phyloP scores from a whole-genome alignment of 2,329 filamentous ascomycete species.

The Colletotrichum scovillei region DNA sequence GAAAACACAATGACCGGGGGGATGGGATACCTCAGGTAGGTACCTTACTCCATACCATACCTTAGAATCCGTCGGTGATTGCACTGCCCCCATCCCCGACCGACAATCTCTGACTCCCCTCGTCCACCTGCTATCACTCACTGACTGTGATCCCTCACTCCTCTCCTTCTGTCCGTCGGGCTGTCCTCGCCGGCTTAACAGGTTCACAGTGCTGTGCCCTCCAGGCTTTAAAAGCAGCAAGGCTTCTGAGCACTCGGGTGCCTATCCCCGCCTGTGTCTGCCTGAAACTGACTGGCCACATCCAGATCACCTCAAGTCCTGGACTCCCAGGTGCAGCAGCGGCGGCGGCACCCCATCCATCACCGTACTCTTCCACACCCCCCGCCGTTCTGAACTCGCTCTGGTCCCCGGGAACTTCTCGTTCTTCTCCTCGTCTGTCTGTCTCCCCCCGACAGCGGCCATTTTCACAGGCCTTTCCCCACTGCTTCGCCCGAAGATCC shows the following conservation, averaged over 20 bases:
- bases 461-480: slow-evolving; percentile 14
- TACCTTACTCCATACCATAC: too few relatives aligned
- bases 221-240: slow-evolving; percentile 26
- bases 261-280: slow-evolving; percentile 23
- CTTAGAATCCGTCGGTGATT: background rate
- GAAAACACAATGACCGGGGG: slow-evolving; percentile 11
- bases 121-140: too few relatives aligned
- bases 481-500: slow-evolving; percentile 1
- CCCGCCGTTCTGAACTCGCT: background rate
- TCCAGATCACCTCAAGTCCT: background rate
- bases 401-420: slow-evolving; percentile 1
- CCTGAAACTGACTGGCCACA: slow-evolving; percentile 11
- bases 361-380: background rate
- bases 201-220: background rate
- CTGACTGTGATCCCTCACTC: background rate
- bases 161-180: background rate
- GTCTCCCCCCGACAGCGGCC: slow-evolving; percentile 27
- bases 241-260: slow-evolving; percentile 4
- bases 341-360: background rate
- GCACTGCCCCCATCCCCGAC: slow-evolving; percentile 4
- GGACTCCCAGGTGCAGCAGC: background rate
- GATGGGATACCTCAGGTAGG: background rate
- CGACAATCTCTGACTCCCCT: background rate
- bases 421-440: background rate
- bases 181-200: background rate